Conservation (phyloP, 805 yeast species). For the Pichia nanzhaoensis region DNA sequence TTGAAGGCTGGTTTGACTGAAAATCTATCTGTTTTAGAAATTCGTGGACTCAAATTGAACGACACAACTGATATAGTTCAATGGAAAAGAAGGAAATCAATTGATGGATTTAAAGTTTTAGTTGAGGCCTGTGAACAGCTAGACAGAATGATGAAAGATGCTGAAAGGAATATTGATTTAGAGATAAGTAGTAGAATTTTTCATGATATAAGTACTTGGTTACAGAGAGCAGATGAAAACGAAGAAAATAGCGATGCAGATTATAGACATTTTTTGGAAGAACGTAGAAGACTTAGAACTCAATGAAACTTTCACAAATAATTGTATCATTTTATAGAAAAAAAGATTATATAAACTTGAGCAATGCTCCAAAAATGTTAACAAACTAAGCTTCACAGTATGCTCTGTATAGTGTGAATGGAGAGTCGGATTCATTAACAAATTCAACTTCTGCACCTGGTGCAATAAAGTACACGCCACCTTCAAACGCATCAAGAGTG, state of each 20-base stretch:
- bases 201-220: slow-evolving; percentile 61
- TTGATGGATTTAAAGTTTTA: slow-evolving; percentile 40
- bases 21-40: slow-evolving; percentile 65
- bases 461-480: slow-evolving; percentile 79
- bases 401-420: slow-evolving; percentile 83
- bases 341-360: slow-evolving; percentile 1
- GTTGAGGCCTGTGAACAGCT: slow-evolving; percentile 76
- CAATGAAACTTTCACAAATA: neutral
- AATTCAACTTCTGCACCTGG: slow-evolving; percentile 66
- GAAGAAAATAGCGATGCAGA: slow-evolving; percentile 19
- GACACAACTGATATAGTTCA: slow-evolving; percentile 59
- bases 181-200: slow-evolving; percentile 51
- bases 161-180: slow-evolving; percentile 53
- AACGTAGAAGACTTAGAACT: slow-evolving; percentile 2
- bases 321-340: too few relatives aligned
- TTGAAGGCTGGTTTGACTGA: slow-evolving; percentile 44
- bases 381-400: slow-evolving; percentile 60
- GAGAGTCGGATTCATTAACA: slow-evolving; percentile 34
- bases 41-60: slow-evolving; percentile 57
- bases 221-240: slow-evolving; percentile 42
- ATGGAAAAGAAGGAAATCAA: slow-evolving; percentile 49
- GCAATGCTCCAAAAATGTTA: too few relatives aligned
- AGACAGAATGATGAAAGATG: slow-evolving; percentile 50
- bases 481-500: slow-evolving; percentile 50
- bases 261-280: slow-evolving; percentile 8